phyloP scores from a whole-genome alignment of 2,329 filamentous ascomycete genomes.

The Ceratocystis ficicola region DNA sequence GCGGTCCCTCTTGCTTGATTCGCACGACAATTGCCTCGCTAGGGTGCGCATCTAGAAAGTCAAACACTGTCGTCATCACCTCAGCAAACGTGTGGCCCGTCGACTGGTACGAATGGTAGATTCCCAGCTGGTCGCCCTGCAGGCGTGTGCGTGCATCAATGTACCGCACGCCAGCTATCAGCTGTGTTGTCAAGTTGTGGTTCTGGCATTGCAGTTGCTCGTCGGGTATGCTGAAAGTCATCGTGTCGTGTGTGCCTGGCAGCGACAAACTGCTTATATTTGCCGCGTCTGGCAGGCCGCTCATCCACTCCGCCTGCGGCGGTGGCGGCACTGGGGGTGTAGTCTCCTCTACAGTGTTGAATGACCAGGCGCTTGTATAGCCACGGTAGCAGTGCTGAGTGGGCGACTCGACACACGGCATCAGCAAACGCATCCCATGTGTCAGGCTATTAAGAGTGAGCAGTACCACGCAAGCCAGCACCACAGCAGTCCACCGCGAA shows the following conservation, averaged over 20 bases:
- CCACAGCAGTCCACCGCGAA: conserved; percentile 13
- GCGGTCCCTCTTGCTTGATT: conserved; percentile 37
- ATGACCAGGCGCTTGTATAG: conserved; percentile 32
- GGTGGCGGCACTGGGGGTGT: background rate
- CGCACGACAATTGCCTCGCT: conserved; percentile 39
- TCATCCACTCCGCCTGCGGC: conserved; percentile 34
- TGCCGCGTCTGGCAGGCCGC: conserved; percentile 32
- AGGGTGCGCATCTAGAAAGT: conserved; percentile 37
- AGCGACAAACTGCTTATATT: conserved; percentile 37
- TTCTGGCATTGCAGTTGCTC: conserved; percentile 37
- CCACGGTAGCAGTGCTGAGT: conserved; percentile 28
- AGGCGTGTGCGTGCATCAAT: conserved; percentile 39
- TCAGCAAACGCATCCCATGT: conserved; percentile 25
- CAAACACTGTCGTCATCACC: conserved; percentile 35
- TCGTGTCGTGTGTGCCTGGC: conserved; percentile 43
- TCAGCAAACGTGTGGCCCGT: conserved; percentile 36
- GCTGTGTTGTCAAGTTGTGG: conserved; percentile 34
- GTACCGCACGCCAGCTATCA: conserved; percentile 38
- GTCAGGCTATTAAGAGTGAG: conserved; percentile 25
- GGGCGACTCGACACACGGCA: conserved; percentile 25
- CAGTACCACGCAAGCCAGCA: conserved; percentile 18
- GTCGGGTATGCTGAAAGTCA: conserved; percentile 36
- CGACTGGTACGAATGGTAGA: conserved; percentile 37
- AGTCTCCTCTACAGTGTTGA: conserved; percentile 31
- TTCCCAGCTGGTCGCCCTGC: conserved; percentile 33